These are phyloP conservation scores for Forsythia viridissima DNA, from an alignment of 257 asterid species.

Conservation along the genomic window DNA sequence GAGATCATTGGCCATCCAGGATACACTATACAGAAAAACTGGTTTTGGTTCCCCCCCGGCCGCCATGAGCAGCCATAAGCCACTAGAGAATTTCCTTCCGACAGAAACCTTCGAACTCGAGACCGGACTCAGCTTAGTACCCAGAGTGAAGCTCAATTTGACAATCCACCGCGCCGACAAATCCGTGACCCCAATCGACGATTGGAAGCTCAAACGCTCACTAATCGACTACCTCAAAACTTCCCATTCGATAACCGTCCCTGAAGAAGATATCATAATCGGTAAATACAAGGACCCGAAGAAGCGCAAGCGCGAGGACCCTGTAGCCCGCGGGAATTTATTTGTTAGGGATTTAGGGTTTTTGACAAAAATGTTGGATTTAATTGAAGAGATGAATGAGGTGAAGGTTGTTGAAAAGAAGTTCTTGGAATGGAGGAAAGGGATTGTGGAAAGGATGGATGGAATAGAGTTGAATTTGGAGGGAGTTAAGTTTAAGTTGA, in stretches of 20 bases:
- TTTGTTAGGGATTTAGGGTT: conserved; percentile 75
- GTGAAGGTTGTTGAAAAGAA: conserved; percentile 53
- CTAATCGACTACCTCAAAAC: conserved; percentile 65
- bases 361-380: conserved; percentile 33
- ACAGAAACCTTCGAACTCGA: conserved; percentile 66
- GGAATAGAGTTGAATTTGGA: conserved; percentile 90
- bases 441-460: conserved; percentile 64
- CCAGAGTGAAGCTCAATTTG: conserved; percentile 69
- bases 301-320: conserved; percentile 93
- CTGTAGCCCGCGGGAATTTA: conserved; percentile 77
- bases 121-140: conserved; percentile 61
- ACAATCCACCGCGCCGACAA: conserved; percentile 83
- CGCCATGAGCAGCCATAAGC: conserved; percentile 27
- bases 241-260: conserved; percentile 48
- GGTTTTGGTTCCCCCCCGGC: neutral
- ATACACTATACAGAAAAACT: neutral
- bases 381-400: conserved; percentile 28
- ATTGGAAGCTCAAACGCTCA: conserved; percentile 89
- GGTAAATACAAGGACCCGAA: conserved; percentile 64
- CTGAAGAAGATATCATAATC: conserved; percentile 64
- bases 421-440: conserved; percentile 72
- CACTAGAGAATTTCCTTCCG: conserved; percentile 36
- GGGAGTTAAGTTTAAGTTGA: conserved; percentile 69
- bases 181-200: conserved; percentile 75
- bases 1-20: neutral